phyloP scores from a whole-genome alignment of 495 filamentous ascomycete species.

The Parachaetomium inaequale region DNA sequence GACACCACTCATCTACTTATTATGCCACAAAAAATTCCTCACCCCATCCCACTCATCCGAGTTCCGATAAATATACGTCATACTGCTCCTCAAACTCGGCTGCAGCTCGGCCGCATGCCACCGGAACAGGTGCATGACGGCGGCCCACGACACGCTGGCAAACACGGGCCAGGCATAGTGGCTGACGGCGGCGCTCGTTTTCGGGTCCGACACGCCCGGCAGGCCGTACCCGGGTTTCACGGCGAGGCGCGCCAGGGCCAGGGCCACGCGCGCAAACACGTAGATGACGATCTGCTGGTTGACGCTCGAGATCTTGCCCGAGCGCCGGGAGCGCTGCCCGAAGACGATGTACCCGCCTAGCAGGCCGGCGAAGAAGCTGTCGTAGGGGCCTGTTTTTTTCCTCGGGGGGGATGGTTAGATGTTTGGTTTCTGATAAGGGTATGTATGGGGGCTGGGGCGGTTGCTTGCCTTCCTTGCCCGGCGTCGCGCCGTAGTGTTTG shows the following conservation, averaged over 20 bases:
- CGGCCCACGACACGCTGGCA: conserved; percentile 81
- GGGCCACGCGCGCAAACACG: conserved; percentile 86
- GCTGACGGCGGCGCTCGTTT: conserved; percentile 46
- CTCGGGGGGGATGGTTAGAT: not conserved
- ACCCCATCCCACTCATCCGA: conserved; percentile 81
- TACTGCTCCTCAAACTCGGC: conserved; percentile 86
- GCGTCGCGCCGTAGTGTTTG: conserved; percentile 57
- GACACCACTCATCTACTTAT: conserved; percentile 54
- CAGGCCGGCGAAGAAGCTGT: conserved; percentile 86
- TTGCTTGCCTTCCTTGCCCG: conserved; percentile 51
- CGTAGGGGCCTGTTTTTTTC: conserved; percentile 62
- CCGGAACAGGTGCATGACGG: conserved; percentile 93
- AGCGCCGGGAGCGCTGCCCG: conserved; percentile 55
- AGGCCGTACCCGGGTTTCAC: conserved; percentile 59
- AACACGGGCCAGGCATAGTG: conserved; percentile 85
- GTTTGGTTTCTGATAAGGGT: not conserved
- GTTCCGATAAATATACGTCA: conserved; percentile 92
- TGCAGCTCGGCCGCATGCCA: conserved; percentile 88
- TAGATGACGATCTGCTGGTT: conserved; percentile 99
- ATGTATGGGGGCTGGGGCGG: not conserved
- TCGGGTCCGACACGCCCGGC: conserved; percentile 41
- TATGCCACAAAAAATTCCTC: conserved; percentile 74
- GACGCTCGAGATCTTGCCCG: conserved; percentile 68
- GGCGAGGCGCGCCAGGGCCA: conserved; percentile 77
- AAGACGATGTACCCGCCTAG: conserved; percentile 92